These are phyloP conservation scores for Trichothecium sympodiale DNA, from an alignment of 2,329 filamentous ascomycete species.

Conservation along the genomic window DNA sequence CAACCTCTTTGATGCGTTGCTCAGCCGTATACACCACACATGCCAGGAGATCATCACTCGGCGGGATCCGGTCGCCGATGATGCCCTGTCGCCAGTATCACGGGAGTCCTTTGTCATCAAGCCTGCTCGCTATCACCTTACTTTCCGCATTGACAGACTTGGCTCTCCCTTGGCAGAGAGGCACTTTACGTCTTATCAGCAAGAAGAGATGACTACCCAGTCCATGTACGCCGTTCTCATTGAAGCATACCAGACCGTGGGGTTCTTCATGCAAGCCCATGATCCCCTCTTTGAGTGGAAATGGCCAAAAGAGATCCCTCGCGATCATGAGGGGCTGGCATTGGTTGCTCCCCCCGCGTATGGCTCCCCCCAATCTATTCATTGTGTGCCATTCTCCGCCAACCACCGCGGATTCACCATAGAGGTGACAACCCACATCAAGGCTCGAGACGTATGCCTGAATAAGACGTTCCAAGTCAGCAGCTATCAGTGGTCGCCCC, in stretches of 20 bases:
- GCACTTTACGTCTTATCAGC: slow-evolving; percentile 39
- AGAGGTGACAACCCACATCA: slow-evolving; percentile 32
- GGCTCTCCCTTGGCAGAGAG: slow-evolving; percentile 31
- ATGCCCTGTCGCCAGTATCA: slow-evolving; percentile 14
- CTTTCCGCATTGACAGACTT: slow-evolving; percentile 31
- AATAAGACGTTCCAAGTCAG: slow-evolving; percentile 29
- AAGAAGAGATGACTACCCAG: slow-evolving; percentile 29
- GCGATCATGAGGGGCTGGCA: slow-evolving; percentile 17
- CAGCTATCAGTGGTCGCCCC: slow-evolving; percentile 35
- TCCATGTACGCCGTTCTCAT: slow-evolving; percentile 34
- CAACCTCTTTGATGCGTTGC: slow-evolving; percentile 35
- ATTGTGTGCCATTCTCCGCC: slow-evolving; percentile 37
- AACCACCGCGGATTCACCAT: slow-evolving; percentile 38
- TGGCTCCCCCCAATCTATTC: slow-evolving; percentile 31
- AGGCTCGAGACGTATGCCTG: slow-evolving; percentile 21
- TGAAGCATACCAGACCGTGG: slow-evolving; percentile 38
- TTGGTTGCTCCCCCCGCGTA: slow-evolving; percentile 25
- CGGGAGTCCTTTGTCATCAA: slow-evolving; percentile 26
- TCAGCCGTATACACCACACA: slow-evolving; percentile 39
- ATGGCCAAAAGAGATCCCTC: slow-evolving; percentile 25
- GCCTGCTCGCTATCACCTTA: slow-evolving; percentile 35
- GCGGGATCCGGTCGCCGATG: slow-evolving; percentile 35
- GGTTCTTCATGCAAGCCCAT: slow-evolving; percentile 37
- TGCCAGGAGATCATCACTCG: slow-evolving; percentile 42
- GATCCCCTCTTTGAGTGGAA: slow-evolving; percentile 39